Evolutionary conservation across 768 basidiomycete species (phyloP), one percentile per base, ranked within the genome.

Genomic region (Hortiboletus flavorubellus): DNA sequence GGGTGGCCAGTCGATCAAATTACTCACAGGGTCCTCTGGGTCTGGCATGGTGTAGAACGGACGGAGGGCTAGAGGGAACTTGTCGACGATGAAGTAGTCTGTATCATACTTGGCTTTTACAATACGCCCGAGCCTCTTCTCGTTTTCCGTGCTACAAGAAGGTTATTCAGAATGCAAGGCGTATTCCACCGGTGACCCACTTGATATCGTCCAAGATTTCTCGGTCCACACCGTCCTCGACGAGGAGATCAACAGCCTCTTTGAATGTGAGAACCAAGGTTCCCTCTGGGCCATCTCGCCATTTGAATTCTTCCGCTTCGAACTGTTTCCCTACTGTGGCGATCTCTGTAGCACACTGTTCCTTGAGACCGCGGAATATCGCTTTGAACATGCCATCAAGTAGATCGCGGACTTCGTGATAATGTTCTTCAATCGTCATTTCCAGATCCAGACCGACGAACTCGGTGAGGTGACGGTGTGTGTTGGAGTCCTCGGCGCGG

Each of bases 11-110:
- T 42, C 29, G 29, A 37, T 49, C 57, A 16, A 48, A 39, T 44
- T 30, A 74, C 86, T 62, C 63, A 93, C 92, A 8, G 91, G 86
- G 73, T 98, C 89, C 59, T 82, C 78, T 12, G 96, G 84, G 76
- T 99, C 97, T 53, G 95, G 91, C 97, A 99, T 98, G 52, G 97
- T 99, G 75, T 99, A 99, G 77, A 99, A 99, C 3, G 97, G 97
- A 51, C 97, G 89, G 55, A 98, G 84, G 37, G 81, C 89, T 72
- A 95, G 80, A 5, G 97, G 97, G 82, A 98, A 99, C 74, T 98
- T 99, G 80, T 99, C 97, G 63, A 99, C 87, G 72, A 98, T 98
- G 76, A 90, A 99, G 77, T 98, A 99, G 73, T 99, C 97, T 43
- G 93, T 98, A 64, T 93, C 85, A 70, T 97, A 96, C 74, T 97